Conservation (phyloP, 1,139 yeast species). For the Saccharomycopsis hybrid region DNA sequence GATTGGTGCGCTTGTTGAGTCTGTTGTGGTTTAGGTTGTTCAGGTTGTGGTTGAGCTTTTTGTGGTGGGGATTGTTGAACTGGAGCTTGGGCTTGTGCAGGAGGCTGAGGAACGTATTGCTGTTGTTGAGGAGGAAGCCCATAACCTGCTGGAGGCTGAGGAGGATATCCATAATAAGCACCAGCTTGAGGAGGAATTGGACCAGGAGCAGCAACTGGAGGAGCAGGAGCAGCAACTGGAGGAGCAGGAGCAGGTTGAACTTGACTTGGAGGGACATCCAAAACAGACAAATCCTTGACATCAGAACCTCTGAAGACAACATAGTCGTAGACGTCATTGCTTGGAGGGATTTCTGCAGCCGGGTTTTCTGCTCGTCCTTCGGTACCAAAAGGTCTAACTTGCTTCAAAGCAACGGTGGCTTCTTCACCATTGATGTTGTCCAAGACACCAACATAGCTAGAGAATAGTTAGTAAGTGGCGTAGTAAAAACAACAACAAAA, state of each 20-base stretch:
- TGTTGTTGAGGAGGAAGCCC: too few relatives aligned
- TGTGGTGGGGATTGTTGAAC: too few relatives aligned
- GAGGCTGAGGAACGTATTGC: slow-evolving; percentile 28
- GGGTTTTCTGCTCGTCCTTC: slow-evolving; percentile 85
- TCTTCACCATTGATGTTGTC: slow-evolving; percentile 86
- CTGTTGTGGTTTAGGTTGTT: slow-evolving; percentile 5
- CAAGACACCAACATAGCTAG: slow-evolving; percentile 76
- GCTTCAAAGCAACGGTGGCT: slow-evolving; percentile 79
- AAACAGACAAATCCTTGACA: slow-evolving; percentile 81
- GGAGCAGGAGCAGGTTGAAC: slow-evolving; percentile 38
- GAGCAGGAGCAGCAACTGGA: slow-evolving; percentile 39
- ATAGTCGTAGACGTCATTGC: slow-evolving; percentile 64
- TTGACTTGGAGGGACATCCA: slow-evolving; percentile 58
- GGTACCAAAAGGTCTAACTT: slow-evolving; percentile 85
- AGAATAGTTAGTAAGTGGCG: too few relatives aligned
- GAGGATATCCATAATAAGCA: slow-evolving; percentile 35
- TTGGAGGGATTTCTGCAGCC: slow-evolving; percentile 66
- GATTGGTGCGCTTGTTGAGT: slow-evolving; percentile 6
- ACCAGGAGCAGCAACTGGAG: too few relatives aligned
- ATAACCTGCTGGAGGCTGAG: slow-evolving; percentile 32
- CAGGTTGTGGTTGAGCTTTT: slow-evolving; percentile 7
- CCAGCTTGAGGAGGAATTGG: slow-evolving; percentile 39
- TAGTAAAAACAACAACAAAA: too few relatives aligned
- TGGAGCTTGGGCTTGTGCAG: slow-evolving; percentile 9
- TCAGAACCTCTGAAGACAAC: slow-evolving; percentile 90